Conservation (phyloP, 257 asterid genomes). For the Solanum chiquidenum region DNA sequence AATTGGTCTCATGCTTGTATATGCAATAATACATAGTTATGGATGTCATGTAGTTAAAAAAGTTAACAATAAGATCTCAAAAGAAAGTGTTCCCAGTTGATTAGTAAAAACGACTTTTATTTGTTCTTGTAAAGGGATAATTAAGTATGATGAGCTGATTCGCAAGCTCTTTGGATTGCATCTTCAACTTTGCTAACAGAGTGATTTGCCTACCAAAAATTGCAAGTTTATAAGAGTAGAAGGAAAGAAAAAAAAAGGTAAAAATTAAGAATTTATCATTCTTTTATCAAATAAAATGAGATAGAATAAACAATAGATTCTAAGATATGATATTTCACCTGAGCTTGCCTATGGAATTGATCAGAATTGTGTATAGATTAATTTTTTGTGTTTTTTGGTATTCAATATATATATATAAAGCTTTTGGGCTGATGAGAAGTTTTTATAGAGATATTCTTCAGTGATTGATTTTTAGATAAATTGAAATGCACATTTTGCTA, state of each 20-base stretch:
- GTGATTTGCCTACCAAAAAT: conserved; percentile 19
- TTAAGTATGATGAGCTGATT: no score
- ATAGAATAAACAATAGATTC: not conserved
- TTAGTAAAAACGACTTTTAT: no score
- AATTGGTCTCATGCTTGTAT: no score
- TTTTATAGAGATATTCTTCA: no score
- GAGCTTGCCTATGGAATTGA: conserved; percentile 13
- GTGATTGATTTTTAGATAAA: not conserved
- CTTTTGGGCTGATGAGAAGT: not conserved
- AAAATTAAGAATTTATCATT: not conserved
- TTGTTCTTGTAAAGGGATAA: no score
- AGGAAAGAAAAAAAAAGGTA: not conserved
- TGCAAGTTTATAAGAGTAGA: not conserved
- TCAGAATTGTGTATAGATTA: conserved; percentile 12
- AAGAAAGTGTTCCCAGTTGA: no score
- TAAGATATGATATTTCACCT: not conserved
- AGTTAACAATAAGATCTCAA: no score
- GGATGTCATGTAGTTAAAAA: no score
- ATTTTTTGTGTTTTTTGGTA: not conserved
- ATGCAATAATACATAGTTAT: no score
- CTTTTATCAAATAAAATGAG: not conserved
- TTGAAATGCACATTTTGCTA: not conserved
- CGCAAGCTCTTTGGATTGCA: no score
- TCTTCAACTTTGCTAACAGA: conserved; percentile 39
- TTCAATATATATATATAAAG: not conserved